These are phyloP conservation scores for Hymenoscyphus fructigenus DNA, from an alignment of 2,329 filamentous ascomycete genomes.

Conservation along the genomic window DNA sequence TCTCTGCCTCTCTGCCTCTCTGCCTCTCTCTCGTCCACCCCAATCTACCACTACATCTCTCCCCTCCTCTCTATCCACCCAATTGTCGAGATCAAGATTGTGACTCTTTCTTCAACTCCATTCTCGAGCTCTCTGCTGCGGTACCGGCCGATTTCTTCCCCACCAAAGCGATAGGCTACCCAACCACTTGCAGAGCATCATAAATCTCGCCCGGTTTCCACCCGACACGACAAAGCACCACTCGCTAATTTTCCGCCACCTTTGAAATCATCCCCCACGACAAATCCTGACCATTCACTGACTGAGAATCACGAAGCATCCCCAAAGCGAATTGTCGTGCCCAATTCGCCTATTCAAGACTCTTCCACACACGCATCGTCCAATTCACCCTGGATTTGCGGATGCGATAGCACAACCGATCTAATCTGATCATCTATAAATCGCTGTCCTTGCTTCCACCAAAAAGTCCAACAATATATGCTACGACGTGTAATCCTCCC, in stretches of 20 bases:
- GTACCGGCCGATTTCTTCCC: neutral
- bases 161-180: neutral
- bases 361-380: neutral
- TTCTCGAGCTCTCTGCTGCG: neutral
- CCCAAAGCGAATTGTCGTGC: neutral
- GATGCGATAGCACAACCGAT: neutral
- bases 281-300: neutral
- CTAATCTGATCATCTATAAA: neutral
- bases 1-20: neutral
- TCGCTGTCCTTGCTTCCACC: neutral
- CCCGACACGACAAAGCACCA: neutral
- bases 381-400: neutral
- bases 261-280: neutral
- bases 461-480: conserved; percentile 14
- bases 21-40: neutral
- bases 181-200: neutral
- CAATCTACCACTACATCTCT: neutral
- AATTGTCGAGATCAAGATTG: neutral
- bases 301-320: neutral
- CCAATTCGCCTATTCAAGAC: neutral
- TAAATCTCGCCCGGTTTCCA: neutral
- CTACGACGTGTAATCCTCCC: conserved; percentile 14
- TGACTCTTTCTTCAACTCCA: neutral
- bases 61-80: neutral
- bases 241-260: neutral